Evolutionary conservation across 352 stramenopile genomes (phyloP).

Genomic region (Elongisporangium anandrum): DNA sequence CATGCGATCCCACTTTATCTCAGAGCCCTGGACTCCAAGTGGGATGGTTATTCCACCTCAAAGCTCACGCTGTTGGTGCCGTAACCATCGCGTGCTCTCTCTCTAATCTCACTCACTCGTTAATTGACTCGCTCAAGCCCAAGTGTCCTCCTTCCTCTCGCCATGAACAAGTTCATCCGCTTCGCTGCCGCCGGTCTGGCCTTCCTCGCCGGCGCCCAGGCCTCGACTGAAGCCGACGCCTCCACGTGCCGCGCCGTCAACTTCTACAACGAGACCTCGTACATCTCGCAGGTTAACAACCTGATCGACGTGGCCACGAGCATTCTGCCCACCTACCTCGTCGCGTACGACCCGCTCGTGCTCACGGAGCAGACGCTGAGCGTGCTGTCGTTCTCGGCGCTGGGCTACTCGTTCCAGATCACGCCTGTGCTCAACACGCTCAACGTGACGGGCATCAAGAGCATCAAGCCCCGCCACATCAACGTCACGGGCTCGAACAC

Average conservation of each 20-base stretch:
- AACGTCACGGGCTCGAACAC: slow-evolving; percentile 34
- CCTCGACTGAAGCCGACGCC: slow-evolving; percentile 13
- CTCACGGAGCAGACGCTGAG: slow-evolving; percentile 35
- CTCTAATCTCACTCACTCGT: slow-evolving; percentile 9
- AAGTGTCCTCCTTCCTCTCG: slow-evolving; percentile 10
- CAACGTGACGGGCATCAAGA: slow-evolving; percentile 38
- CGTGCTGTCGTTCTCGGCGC: slow-evolving; percentile 38
- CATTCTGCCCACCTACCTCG: slow-evolving; percentile 25
- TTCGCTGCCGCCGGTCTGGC: slow-evolving; percentile 9
- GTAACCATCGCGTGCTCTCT: not conserved
- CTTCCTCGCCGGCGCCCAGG: slow-evolving; percentile 9
- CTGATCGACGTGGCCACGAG: slow-evolving; percentile 30
- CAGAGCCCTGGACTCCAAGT: not conserved
- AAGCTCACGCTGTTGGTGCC: not conserved
- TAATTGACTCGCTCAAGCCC: slow-evolving; percentile 20
- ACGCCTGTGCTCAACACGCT: slow-evolving; percentile 48
- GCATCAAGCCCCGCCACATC: slow-evolving; percentile 33
- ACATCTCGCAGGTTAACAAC: slow-evolving; percentile 45
- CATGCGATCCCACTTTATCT: not conserved
- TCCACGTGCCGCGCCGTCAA: slow-evolving; percentile 35
- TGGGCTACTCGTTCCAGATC: slow-evolving; percentile 43
- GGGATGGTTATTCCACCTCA: not conserved
- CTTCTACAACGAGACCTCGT: slow-evolving; percentile 33
- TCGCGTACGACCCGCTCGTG: slow-evolving; percentile 24
- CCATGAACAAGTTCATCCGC: slow-evolving; percentile 16